Evolutionary conservation across 2,329 filamentous ascomycete genomes (phyloP).

Genomic region (Alternaria atra): DNA sequence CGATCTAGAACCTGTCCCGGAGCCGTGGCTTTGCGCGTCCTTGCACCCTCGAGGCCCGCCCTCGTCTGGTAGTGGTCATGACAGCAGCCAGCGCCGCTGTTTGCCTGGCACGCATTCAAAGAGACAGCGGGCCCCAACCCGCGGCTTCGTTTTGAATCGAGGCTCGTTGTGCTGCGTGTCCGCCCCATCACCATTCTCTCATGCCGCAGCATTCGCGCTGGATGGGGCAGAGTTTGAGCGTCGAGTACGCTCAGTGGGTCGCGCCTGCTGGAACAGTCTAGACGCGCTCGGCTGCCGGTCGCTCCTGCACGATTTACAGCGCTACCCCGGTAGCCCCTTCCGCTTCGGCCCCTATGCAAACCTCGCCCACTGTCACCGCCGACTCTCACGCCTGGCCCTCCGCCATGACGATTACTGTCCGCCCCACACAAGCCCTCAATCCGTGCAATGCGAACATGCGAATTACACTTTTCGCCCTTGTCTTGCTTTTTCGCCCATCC

Average conservation of each 20-base stretch:
- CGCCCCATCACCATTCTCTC: background rate
- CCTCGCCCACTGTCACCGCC: conserved; percentile 19
- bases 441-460: conserved; percentile 1
- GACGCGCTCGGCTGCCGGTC: conserved; percentile 24
- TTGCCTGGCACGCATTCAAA: background rate
- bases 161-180: background rate
- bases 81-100: background rate
- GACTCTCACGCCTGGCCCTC: conserved; percentile 9
- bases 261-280: conserved; percentile 32
- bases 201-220: background rate
- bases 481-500: conserved; percentile 6
- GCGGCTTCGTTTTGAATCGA: background rate
- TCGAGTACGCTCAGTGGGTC: conserved; percentile 19
- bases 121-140: background rate
- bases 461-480: conserved; percentile 13
- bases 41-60: conserved; percentile 15
- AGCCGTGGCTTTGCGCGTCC: conserved; percentile 37
- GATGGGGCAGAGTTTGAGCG: conserved; percentile 8
- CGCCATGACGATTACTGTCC: conserved; percentile 6
- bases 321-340: conserved; percentile 24
- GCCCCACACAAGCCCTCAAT: background rate
- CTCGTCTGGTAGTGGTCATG: background rate
- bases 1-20: conserved; percentile 47
- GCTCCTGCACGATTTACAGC: conserved; percentile 28
- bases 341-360: conserved; percentile 23